A percentile compares a stretch with the other conserved stretches of the same genome.
Evolutionary conservation across 169 alveolate genomes (phyloP).

Genomic region (Plasmodium vivax): DNA sequence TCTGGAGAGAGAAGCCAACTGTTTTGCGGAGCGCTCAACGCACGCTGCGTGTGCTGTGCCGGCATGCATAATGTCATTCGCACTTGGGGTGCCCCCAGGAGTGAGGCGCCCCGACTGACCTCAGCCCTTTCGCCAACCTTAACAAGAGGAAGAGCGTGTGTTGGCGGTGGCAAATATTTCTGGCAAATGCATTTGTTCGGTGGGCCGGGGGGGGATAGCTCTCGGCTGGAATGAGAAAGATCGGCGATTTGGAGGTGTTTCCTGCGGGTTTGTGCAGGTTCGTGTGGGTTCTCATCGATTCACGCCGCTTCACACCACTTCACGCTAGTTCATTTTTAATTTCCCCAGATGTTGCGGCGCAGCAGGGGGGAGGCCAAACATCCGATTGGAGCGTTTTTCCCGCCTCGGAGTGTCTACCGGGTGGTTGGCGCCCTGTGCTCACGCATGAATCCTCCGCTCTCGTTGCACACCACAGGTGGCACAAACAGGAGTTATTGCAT

Average conservation of each 20-base stretch:
- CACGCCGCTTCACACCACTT: too few relatives aligned
- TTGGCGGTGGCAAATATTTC: not conserved
- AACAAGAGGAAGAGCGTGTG: not conserved
- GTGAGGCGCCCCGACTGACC: not conserved
- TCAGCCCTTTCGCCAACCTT: not conserved
- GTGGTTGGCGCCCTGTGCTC: not conserved
- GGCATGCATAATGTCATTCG: not conserved
- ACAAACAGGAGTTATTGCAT: not conserved
- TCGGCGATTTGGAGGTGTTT: not conserved
- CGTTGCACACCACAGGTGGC: not conserved
- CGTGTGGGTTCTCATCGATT: not conserved
- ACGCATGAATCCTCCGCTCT: not conserved
- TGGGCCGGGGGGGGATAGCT: not conserved
- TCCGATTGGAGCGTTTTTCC: not conserved
- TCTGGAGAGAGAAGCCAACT: not conserved
- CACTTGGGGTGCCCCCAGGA: not conserved
- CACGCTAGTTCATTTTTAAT: not conserved
- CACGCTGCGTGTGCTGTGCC: not conserved
- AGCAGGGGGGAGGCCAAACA: not conserved
- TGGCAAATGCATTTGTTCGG: not conserved
- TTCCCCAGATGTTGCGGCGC: not conserved
- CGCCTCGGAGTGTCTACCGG: not conserved
- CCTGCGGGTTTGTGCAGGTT: not conserved
- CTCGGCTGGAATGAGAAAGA: not conserved
- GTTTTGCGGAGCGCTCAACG: not conserved